phyloP scores from a whole-genome alignment of 345 rosid species.

The Nephelium lappaceum region DNA sequence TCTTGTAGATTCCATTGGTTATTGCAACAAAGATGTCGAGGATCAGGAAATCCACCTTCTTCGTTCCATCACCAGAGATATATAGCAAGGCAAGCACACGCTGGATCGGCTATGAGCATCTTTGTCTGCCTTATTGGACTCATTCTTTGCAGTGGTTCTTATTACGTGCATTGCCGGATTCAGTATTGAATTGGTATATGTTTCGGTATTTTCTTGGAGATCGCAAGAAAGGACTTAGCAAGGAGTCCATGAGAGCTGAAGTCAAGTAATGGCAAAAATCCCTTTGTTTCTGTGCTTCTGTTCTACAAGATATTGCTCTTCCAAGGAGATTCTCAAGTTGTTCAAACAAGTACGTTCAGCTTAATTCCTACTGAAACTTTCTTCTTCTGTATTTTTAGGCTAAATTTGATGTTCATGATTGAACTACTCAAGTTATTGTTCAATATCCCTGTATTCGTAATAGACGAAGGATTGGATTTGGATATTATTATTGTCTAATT shows the following conservation, averaged over 20 bases:
- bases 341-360: no score
- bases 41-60: slow-evolving; percentile 22
- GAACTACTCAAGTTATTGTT: not conserved
- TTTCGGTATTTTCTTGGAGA: slow-evolving; percentile 8
- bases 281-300: not conserved
- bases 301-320: not conserved
- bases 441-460: no score
- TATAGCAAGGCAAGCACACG: slow-evolving; percentile 44
- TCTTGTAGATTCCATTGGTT: slow-evolving; percentile 38
- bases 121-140: slow-evolving; percentile 40
- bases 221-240: slow-evolving; percentile 15
- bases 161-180: slow-evolving; percentile 22
- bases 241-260: not conserved
- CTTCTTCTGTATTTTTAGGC: not conserved
- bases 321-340: not conserved
- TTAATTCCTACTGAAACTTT: not conserved
- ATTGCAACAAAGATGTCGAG: slow-evolving; percentile 47
- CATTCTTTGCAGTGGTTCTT: slow-evolving; percentile 42
- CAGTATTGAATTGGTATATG: slow-evolving; percentile 14
- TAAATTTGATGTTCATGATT: not conserved
- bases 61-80: slow-evolving; percentile 37
- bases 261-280: not conserved
- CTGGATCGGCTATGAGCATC: slow-evolving; percentile 47
- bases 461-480: no score
- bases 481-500: no score